Evolutionary conservation across 352 stramenopile genomes (phyloP), one percentile per base, ranked within the genome.

Genomic region (Pythium brassicae): DNA sequence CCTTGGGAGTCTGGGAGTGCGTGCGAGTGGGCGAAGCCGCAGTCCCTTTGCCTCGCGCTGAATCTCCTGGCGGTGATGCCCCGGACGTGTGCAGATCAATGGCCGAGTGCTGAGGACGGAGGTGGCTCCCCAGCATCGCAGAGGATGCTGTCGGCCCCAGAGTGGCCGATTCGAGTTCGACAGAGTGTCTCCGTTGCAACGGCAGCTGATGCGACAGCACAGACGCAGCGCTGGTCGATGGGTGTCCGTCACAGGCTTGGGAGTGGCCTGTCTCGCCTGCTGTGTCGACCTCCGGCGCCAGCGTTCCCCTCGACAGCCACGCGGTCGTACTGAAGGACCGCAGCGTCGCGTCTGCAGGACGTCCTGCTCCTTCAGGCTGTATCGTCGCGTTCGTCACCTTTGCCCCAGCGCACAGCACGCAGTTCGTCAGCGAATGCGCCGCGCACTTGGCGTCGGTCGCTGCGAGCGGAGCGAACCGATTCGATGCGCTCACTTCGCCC

Each of bases 391-490:
- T 22, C 56, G 72, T 66, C 5, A 55, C 52, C 52, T 73, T 74
- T 15, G 62, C 52, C 11, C 71, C 73, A 19, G 72, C 67, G 42
- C 82, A 92, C 14, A 90, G 59, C 42, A 89, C 79, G 34, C 82
- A 92, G 52, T 89, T 92, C n/a, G 68, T 62, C 9, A 92, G 72
- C 22, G 66, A 61, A 47, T 92, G 82, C 1, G 70, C 53, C 9
- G 74, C 55, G 45, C 82, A 92, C 47, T 82, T 87, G 22, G 37
- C 23, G 34, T 50, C 58, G n/a, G 44, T 3, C 12, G 44, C 22
- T 29, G 27, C 9, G 49, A 26, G 9, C 19, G 42, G 4, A 1
- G 17, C n/a, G 37, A 22, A 9, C 37, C 15, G 37, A 22, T 8
- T 22, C 4, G 15, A 2, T 4, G 37, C 15, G 37, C 17, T 22